Percentiles rank a stretch among this genome's conserved stretches.
These are phyloP conservation scores for Bryoglossum gracile DNA, from an alignment of 495 filamentous ascomycete species.

Conservation along the genomic window DNA sequence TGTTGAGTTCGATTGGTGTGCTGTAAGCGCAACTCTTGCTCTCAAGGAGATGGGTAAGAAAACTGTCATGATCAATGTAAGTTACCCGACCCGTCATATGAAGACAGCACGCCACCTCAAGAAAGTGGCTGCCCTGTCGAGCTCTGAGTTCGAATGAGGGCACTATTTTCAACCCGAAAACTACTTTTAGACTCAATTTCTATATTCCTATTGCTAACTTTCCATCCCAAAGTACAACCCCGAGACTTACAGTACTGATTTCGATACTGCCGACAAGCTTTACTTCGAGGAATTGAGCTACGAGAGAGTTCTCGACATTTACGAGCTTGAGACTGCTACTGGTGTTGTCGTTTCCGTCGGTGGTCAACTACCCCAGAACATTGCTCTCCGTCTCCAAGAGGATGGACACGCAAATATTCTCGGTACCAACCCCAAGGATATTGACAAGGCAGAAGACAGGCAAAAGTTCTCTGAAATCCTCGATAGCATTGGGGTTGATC, in stretches of 20 bases:
- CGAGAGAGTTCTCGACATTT: constrained; percentile 69
- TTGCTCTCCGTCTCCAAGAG: constrained; percentile 91
- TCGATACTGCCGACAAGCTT: constrained; percentile 86
- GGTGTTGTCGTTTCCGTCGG: constrained; percentile 95
- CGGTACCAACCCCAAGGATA: constrained; percentile 86
- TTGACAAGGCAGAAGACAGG: constrained; percentile 93
- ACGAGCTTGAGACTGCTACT: constrained; percentile 76
- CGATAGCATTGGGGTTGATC: constrained; percentile 89
- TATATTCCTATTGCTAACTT: constrained; percentile 14
- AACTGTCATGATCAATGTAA: constrained; percentile 89
- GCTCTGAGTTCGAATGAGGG: constrained; percentile 7
- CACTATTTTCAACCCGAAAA: neutral
- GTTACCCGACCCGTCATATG: too few relatives aligned
- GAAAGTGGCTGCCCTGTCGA: constrained; percentile 8
- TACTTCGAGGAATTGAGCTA: constrained; percentile 98
- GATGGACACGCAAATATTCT: constrained; percentile 80
- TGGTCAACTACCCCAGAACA: constrained; percentile 95
- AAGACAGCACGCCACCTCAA: constrained; percentile 3
- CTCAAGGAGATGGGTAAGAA: constrained; percentile 88
- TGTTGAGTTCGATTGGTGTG: constrained; percentile 99
- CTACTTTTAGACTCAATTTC: neutral
- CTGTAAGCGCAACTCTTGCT: constrained; percentile 85
- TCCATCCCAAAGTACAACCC: constrained; percentile 34
- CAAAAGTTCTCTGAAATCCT: constrained; percentile 98
- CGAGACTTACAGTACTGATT: constrained; percentile 85